phyloP scores from a whole-genome alignment of 2,329 filamentous ascomycete species.

The Penicillium sp. region DNA sequence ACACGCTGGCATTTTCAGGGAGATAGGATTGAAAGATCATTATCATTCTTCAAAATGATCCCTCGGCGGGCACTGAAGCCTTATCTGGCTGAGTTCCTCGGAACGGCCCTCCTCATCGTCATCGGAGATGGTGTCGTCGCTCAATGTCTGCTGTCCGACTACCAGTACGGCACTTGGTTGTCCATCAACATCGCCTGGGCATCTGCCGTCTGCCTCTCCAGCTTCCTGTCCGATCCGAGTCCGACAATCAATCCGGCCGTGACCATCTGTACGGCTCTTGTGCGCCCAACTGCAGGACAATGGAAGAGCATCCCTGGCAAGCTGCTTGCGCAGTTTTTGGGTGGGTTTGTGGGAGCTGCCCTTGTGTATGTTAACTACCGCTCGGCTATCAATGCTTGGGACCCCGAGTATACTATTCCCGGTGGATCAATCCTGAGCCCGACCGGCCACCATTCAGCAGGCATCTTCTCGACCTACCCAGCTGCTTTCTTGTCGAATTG shows the following conservation, averaged over 20 bases:
- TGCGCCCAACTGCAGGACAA: slow-evolving; percentile 29
- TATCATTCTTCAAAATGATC: slow-evolving; percentile 9
- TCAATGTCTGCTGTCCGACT: slow-evolving; percentile 33
- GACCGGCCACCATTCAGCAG: slow-evolving; percentile 29
- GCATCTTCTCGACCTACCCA: slow-evolving; percentile 32
- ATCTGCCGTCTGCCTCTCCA: slow-evolving; percentile 28
- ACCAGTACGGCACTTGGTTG: slow-evolving; percentile 35
- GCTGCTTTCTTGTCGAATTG: slow-evolving; percentile 31
- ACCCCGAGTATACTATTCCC: slow-evolving; percentile 33
- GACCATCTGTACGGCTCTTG: slow-evolving; percentile 26
- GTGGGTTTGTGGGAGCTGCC: slow-evolving; percentile 32
- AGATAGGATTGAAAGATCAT: neutral
- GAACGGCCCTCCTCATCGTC: slow-evolving; percentile 33
- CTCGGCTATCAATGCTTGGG: slow-evolving; percentile 32
- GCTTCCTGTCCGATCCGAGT: slow-evolving; percentile 29
- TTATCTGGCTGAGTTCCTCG: slow-evolving; percentile 33
- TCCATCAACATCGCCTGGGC: slow-evolving; percentile 38
- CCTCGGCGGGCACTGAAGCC: slow-evolving; percentile 24
- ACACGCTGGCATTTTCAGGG: no score
- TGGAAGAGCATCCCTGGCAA: slow-evolving; percentile 31
- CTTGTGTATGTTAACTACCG: slow-evolving; percentile 34
- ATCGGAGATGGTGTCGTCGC: slow-evolving; percentile 36
- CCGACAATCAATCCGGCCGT: slow-evolving; percentile 31
- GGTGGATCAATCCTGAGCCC: slow-evolving; percentile 31
- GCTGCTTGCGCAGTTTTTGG: slow-evolving; percentile 29